Conservation (phyloP, 2,329 filamentous ascomycete genomes). For the Endothia cerciana region DNA sequence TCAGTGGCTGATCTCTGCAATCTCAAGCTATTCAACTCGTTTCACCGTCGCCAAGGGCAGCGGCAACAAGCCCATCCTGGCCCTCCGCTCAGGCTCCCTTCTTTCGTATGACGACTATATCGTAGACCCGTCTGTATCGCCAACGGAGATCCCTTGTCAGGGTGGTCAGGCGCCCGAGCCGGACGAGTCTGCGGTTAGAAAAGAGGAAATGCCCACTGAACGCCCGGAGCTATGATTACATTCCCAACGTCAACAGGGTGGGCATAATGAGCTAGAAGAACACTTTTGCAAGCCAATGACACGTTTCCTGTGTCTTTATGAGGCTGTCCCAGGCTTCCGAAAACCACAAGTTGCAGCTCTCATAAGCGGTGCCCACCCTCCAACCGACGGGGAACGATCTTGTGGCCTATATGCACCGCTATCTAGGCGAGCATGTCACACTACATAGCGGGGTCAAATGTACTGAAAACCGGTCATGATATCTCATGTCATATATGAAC, state of each 20-base stretch:
- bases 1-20: background rate
- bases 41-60: conserved; percentile 10
- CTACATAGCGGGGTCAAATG: no score
- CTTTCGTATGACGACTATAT: conserved; percentile 14
- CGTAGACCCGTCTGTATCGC: background rate
- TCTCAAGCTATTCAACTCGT: conserved; percentile 12
- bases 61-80: background rate
- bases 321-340: no score
- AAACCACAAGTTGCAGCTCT: no score
- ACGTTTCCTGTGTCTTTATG: no score
- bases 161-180: background rate
- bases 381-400: no score
- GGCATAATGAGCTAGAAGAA: background rate
- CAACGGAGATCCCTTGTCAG: conserved; percentile 11
- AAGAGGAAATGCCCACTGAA: background rate
- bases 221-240: background rate
- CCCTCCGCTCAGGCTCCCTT: conserved; percentile 3
- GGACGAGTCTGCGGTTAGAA: background rate
- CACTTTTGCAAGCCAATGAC: no score
- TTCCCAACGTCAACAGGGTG: no score
- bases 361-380: no score
- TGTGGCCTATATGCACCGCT: no score
- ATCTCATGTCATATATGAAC: no score
- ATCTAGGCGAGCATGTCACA: no score
- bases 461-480: no score